Base-by-base conservation (phyloP, 2,329 filamentous ascomycete species). In the Stagonosporopsis tanaceti region DNA sequence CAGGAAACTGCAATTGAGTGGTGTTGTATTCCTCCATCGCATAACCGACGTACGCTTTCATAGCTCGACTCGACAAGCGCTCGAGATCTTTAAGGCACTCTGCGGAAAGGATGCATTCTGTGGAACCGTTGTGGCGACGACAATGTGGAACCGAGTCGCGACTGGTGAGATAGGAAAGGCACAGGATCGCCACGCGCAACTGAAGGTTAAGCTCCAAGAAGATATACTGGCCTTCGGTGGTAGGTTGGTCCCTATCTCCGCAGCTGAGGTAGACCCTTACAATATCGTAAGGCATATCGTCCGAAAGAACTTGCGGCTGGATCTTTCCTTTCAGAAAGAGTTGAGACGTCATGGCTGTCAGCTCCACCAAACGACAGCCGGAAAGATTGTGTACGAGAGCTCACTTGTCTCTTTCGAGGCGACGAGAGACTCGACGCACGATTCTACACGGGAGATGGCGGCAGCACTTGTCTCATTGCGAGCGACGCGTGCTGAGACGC, bases 11-110 rank as follows among this genome's bases (percentile, higher is more conserved):
- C 68, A 72, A 45, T 69, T 82, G 3, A 73, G 69, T 11, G 81
- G 80, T 0, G 77, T 82, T 37, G 75, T 82, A 28, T 82, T 81
- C 61, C 65, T 82, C 4, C 80, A 81, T 50, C 69, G 73, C 1
- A 82, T 83, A 53, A 76, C 72, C 1, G 76, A 82, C 45, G 72
- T 64, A 14, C 73, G 80, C 8, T 68, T 82, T 59, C 66, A 70
- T 6, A 75, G 79, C 52, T 76, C 77, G n/a, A 67, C 71, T 25
- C 67, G 71, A n/a, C 72, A 74, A 46, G 80, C 80, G 48, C 61
- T 82, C 2, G 59, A 72, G 17, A 78, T 81, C 70, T 80, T 82
- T 68, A 71, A 75, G 53, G 75, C 77, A 27, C 76, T 82, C 5
- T 77, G 75, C 22, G 81, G 81, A 1, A 65, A 76, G 22, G 66